Evolutionary conservation across 2,329 filamentous ascomycete genomes (phyloP), one percentile per base, ranked within the genome.

Genomic region (Fusarium heterosporum): DNA sequence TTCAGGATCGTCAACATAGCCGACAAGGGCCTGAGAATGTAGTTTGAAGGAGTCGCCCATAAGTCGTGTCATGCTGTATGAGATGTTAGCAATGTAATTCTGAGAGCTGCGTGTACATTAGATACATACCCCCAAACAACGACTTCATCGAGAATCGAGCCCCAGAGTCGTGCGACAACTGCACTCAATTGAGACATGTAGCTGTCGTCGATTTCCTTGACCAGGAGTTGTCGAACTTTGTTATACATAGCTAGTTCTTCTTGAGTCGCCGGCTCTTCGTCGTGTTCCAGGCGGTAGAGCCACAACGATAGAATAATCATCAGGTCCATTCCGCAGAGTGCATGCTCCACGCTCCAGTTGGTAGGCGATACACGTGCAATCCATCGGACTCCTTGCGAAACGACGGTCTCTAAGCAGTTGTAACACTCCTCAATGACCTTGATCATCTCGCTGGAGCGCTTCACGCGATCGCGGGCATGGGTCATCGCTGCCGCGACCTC

Each of bases 1-100:
- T 78, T 90, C 88, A 72, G 87, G 83, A 73, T 94, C 91, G 77
- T 97, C 95, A 77, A 97, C 93, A 76, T 97, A 98, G 78, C 95
- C 94, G 70, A 95, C 89, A 32, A 99, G 89, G 69, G 96, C 94
- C 82, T 98, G 94, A 36, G 94, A 92, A 81, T 98, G 95, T 59
- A 97, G 89, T 77, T 96, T 96, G 87, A 99, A 98, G 51, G 96
- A 94, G 81, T 98, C 96, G 74, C 96, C 96, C 92, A 98, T 97
- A 49, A 98, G 88, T 77, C 96, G 93, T 73, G 93, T 95, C 76
- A 96, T 95, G 58, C 92, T 95, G 74, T 25, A 51, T 48, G 29
- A 26, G 4, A n/a, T 22, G 66, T 75, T 69, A 75, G 65, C 57
- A 64, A 48, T 29, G 32, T n/a, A n/a, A 29, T 53, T 16, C 29